phyloP scores from a whole-genome alignment of 2,329 filamentous ascomycete genomes.

The Didymella exigua region DNA sequence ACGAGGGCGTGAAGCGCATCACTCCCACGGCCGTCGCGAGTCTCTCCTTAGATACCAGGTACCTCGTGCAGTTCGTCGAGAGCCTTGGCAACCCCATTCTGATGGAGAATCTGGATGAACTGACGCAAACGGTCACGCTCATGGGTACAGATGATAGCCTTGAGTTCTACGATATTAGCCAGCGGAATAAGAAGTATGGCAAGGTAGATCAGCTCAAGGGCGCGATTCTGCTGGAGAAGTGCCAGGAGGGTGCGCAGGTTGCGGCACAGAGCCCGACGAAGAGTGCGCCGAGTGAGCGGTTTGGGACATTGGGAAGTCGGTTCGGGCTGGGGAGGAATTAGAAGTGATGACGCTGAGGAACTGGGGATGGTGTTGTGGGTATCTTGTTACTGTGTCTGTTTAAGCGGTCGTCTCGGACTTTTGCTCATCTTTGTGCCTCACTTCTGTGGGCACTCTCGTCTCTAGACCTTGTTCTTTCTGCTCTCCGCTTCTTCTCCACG shows the following conservation, averaged over 20 bases:
- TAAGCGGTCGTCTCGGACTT: not conserved
- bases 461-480: not conserved
- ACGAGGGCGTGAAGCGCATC: constrained; percentile 79
- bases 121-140: constrained; percentile 88
- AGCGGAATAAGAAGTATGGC: constrained; percentile 90
- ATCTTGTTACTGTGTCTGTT: not conserved
- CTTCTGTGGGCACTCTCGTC: not conserved
- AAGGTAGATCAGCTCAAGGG: constrained; percentile 91
- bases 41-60: constrained; percentile 80
- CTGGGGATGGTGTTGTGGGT: constrained; percentile 1
- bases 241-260: constrained; percentile 43
- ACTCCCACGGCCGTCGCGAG: constrained; percentile 84
- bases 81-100: constrained; percentile 87
- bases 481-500: constrained; percentile 62
- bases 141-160: constrained; percentile 89
- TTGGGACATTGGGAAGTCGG: constrained; percentile 43
- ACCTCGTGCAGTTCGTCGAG: constrained; percentile 84
- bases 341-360: no score
- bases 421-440: not conserved
- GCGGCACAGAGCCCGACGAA: constrained; percentile 43
- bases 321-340: constrained; percentile 35
- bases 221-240: constrained; percentile 85
- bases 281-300: constrained; percentile 36
- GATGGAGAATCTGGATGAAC: constrained; percentile 85
- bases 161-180: constrained; percentile 92